Evolutionary conservation across 2,329 filamentous ascomycete genomes (phyloP), one percentile per base, ranked within the genome.

Genomic region (Aspergillus sp.): DNA sequence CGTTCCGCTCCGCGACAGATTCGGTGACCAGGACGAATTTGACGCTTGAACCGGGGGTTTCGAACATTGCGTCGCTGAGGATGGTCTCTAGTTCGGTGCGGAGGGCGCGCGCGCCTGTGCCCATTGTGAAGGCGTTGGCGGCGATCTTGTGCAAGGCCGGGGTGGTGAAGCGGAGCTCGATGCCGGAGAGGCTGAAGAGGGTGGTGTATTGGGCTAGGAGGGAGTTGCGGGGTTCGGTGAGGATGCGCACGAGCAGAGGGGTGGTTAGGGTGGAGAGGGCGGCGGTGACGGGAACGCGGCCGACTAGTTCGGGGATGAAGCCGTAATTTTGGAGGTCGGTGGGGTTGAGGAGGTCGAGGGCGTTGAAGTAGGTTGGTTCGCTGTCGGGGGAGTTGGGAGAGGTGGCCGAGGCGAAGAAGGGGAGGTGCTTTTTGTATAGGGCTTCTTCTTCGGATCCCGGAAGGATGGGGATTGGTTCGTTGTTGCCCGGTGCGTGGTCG

Each of bases 231-330:
- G 95, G 95, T 74, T 98, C 94, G 0, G 92, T 97, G 41, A 99
- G 83, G 63, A 99, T 95, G 55, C 93, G 88, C 55, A 94, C 87
- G 12, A 99, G 86, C 61, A 87, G 80, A 17, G 84, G 78, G 64
- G 87, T 82, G 57, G 85, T 84, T 0, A 99, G 83, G 0, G 92
- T 88, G 13, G 91, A 89, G 0, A 99, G 85, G 0, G 95, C 91
- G 62, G 92, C 92, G 52, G 92, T 90, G 60, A 97, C 91, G 55
- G 96, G 94, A 51, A 99, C 87, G 17, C 95, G 90, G n/a, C 95
- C 95, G 56, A 98, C 90, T n/a, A 97, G 83, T 77, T 97, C 93
- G 0, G 93, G 93, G 57, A 97, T 97, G 72, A 97, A 91, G 13
- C 93, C 94, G 70, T 92, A 97, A 47, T 84, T 85, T 75, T 96